phyloP scores from a whole-genome alignment of 2,329 filamentous ascomycete genomes.

The Alternaria infectoria region DNA sequence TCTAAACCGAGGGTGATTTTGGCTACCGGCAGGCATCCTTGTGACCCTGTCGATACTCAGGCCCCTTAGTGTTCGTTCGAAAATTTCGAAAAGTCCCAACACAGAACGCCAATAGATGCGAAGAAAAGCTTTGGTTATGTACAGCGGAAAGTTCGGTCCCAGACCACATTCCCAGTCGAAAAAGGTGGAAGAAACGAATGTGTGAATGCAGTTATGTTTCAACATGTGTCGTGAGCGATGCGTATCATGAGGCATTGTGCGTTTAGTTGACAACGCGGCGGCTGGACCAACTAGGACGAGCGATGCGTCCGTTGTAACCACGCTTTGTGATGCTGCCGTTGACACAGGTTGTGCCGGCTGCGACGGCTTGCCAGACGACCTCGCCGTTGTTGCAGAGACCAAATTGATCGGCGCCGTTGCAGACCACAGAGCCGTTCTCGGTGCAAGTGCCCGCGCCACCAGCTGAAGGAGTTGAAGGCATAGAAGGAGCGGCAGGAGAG shows the following conservation, averaged over 20 bases:
- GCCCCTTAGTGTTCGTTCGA: background rate
- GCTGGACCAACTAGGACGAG: slow-evolving; percentile 27
- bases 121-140: slow-evolving; percentile 5
- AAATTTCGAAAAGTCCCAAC: background rate
- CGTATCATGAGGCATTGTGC: background rate
- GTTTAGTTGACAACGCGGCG: slow-evolving; percentile 7
- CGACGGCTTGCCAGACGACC: slow-evolving; percentile 51
- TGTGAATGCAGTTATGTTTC: slow-evolving; percentile 8
- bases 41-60: background rate
- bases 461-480: slow-evolving; percentile 15
- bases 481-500: slow-evolving; percentile 15
- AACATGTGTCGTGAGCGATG: background rate
- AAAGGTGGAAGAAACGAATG: slow-evolving; percentile 7
- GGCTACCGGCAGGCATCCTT: background rate
- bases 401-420: slow-evolving; percentile 50
- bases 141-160: slow-evolving; percentile 15
- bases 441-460: slow-evolving; percentile 31
- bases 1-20: background rate
- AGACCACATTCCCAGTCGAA: slow-evolving; percentile 16
- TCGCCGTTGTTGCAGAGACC: slow-evolving; percentile 53
- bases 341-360: slow-evolving; percentile 52
- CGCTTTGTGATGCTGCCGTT: slow-evolving; percentile 50
- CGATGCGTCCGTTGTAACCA: slow-evolving; percentile 39
- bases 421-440: slow-evolving; percentile 47
- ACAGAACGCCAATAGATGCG: slow-evolving; percentile 10